A percentile compares a stretch with the other conserved stretches of the same genome.
These are phyloP conservation scores for Rutstroemia sydowiana DNA, from an alignment of 2,329 filamentous ascomycete genomes.

Conservation along the genomic window DNA sequence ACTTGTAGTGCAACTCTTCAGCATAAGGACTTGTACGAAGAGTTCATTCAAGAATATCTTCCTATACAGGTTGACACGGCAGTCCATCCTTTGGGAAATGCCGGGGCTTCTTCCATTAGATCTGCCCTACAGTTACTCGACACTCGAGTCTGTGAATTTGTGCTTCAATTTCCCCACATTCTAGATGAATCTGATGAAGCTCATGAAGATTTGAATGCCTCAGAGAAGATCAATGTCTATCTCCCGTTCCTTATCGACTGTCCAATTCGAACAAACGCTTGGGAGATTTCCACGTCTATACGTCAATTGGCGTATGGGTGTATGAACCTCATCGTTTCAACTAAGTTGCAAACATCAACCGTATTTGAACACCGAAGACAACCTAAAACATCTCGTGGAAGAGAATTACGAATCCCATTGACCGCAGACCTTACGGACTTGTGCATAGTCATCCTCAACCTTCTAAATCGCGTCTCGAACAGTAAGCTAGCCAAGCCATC, in stretches of 20 bases:
- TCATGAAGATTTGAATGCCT: background rate
- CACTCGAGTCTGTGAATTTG: constrained; percentile 43
- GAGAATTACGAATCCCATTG: constrained; percentile 24
- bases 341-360: constrained; percentile 13
- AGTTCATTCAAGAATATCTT: constrained; percentile 24
- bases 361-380: constrained; percentile 28
- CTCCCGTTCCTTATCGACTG: constrained; percentile 57
- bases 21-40: constrained; percentile 15
- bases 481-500: constrained; percentile 13
- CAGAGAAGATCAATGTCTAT: constrained; percentile 42
- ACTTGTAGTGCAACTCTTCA: constrained; percentile 14
- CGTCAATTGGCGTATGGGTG: constrained; percentile 49
- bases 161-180: constrained; percentile 35
- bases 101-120: background rate
- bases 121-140: constrained; percentile 32
- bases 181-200: constrained; percentile 19
- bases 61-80: background rate
- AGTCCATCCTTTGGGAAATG: background rate
- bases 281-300: constrained; percentile 44
- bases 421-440: constrained; percentile 19
- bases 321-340: constrained; percentile 34
- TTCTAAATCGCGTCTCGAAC: constrained; percentile 13
- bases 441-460: constrained; percentile 16
- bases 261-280: constrained; percentile 46
- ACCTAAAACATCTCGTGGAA: constrained; percentile 19